phyloP scores from a whole-genome alignment of 805 yeast genomes.

The Monosporozyma aerobia region DNA sequence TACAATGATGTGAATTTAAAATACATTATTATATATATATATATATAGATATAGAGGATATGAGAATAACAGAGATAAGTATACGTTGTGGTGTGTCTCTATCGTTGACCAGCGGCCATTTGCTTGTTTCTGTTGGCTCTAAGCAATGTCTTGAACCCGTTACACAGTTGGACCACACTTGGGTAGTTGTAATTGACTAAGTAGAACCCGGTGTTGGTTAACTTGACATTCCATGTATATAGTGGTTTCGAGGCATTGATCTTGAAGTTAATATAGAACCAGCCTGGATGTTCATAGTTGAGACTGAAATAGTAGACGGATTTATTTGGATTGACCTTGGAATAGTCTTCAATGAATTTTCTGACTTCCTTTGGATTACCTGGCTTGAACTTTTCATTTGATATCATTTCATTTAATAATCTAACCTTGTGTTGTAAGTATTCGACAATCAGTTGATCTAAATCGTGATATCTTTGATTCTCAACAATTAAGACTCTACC shows the following conservation, averaged over 20 bases:
- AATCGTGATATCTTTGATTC: slow-evolving; percentile 61
- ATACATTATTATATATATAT: background rate
- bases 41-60: background rate
- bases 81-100: background rate
- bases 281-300: slow-evolving; percentile 90
- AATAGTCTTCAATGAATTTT: slow-evolving; percentile 79
- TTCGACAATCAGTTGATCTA: slow-evolving; percentile 85
- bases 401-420: slow-evolving; percentile 73
- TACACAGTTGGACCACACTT: slow-evolving; percentile 80
- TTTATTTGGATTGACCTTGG: slow-evolving; percentile 83
- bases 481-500: slow-evolving; percentile 61
- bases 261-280: slow-evolving; percentile 81
- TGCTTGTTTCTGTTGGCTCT: slow-evolving; percentile 27
- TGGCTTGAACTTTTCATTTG: slow-evolving; percentile 75
- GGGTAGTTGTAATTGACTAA: slow-evolving; percentile 76
- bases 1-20: background rate
- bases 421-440: slow-evolving; percentile 78
- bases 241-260: slow-evolving; percentile 59
- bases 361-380: slow-evolving; percentile 75
- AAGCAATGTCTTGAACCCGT: slow-evolving; percentile 77
- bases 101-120: slow-evolving; percentile 1
- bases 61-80: background rate
- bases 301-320: slow-evolving; percentile 86
- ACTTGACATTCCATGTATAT: slow-evolving; percentile 82
- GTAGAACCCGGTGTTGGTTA: slow-evolving; percentile 79